A percentile compares a stretch with the other conserved stretches of the same genome.
Evolutionary conservation across 2,329 filamentous ascomycete genomes (phyloP).

Genomic region (Colletotrichum sp.): DNA sequence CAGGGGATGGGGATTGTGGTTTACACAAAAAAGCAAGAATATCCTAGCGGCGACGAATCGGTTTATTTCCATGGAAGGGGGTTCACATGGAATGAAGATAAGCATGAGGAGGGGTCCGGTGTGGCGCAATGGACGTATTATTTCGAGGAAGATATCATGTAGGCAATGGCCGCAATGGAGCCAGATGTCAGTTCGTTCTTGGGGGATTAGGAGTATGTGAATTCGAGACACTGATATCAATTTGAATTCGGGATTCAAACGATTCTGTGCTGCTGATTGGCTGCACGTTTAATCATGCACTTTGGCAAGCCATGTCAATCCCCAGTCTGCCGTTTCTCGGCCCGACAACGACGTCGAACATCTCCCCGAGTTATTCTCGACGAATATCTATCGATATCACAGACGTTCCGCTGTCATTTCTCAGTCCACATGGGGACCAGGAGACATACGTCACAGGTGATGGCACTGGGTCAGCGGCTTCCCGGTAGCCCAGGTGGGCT

Average conservation of each 20-base stretch:
- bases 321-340: background rate
- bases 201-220: background rate
- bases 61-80: background rate
- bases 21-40: conserved; percentile 2
- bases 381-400: background rate
- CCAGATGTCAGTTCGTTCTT: background rate
- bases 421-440: background rate
- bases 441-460: background rate
- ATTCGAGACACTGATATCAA: background rate
- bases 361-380: background rate
- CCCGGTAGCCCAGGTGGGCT: background rate
- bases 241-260: background rate
- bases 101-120: background rate
- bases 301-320: background rate
- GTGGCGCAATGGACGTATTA: background rate
- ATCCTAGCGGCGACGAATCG: background rate
- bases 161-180: background rate
- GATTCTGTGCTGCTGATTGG: background rate
- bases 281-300: background rate
- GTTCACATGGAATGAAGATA: background rate
- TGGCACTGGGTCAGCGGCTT: background rate
- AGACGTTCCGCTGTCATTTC: background rate
- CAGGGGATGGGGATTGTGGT: background rate
- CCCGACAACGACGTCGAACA: background rate
- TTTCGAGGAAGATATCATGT: background rate